phyloP scores from a whole-genome alignment of 2,329 filamentous ascomycete species.

The Monilinia polystroma region DNA sequence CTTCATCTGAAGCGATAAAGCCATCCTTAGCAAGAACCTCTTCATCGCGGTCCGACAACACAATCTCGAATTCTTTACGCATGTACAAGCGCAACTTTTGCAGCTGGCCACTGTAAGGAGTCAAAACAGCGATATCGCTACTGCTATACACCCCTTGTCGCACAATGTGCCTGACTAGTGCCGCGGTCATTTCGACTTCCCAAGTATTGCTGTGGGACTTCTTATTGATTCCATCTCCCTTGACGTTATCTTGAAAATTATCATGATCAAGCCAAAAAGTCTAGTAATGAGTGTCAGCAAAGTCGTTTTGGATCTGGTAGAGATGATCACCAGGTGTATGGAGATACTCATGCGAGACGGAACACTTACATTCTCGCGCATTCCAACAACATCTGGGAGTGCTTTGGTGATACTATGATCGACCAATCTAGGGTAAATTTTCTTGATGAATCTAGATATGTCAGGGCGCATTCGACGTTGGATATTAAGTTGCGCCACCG shows the following conservation, averaged over 20 bases:
- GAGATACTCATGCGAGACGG: neutral
- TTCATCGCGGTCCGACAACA: conserved; percentile 40
- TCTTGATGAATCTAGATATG: conserved; percentile 35
- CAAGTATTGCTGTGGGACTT: conserved; percentile 47
- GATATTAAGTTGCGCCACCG: conserved; percentile 31
- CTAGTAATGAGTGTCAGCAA: neutral
- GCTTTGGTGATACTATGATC: conserved; percentile 30
- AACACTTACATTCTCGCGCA: conserved; percentile 29
- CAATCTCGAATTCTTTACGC: conserved; percentile 37
- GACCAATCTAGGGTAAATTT: conserved; percentile 32
- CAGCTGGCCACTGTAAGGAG: conserved; percentile 61
- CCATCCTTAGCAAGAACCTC: conserved; percentile 32
- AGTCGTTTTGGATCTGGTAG: too few relatives aligned
- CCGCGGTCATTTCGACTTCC: conserved; percentile 63
- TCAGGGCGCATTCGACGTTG: conserved; percentile 38
- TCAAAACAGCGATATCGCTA: conserved; percentile 68
- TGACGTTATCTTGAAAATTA: conserved; percentile 29
- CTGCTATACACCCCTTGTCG: conserved; percentile 60
- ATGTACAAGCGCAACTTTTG: conserved; percentile 38
- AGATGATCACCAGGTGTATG: neutral
- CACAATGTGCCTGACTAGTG: conserved; percentile 63
- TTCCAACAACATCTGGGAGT: conserved; percentile 34
- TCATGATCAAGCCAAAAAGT: conserved; percentile 36
- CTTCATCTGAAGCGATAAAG: conserved; percentile 22
- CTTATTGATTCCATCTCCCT: conserved; percentile 3